Base-by-base conservation (phyloP, 2,329 filamentous ascomycete species). In the Canariomyces notabilis region DNA sequence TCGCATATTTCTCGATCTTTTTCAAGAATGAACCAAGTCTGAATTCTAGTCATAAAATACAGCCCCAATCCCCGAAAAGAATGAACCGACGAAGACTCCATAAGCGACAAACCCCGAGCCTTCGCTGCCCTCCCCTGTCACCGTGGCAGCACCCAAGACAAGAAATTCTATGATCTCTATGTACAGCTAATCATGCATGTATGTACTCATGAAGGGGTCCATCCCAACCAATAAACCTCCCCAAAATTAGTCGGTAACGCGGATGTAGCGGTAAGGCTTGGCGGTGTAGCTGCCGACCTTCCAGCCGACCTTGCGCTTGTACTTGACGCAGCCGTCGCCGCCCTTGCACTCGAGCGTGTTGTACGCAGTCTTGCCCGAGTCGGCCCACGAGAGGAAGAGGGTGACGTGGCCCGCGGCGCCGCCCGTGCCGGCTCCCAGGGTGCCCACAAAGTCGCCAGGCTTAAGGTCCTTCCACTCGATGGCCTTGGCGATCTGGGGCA, bases 371-470 rank as follows among this genome's bases (percentile, higher is more conserved):
- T 23, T 46, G 34, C 44, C 26, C 2, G 26, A 29, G 26, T 49
- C 42, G 15, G 39, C 46, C 49, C 49, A 51, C 18, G 42, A 46
- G 12, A 43, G 38, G 39, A 51, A 51, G 0, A 51, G 39, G 2
- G 33, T 37, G 20, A 51, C 49, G 14, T 51, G 49, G 14, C 49
- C 49, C 5, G 20, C 45, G 11, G 42, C 46, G 11, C 49, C 49
- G 15, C 38, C 49, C 5, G 49, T 51, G 19, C 49, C 49, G 5
- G 35, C 31, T n/a, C 49, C 49, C 2, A 51, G 46, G 11, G 49
- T 51, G 35, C 49, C 49, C 18, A 51, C 46, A 16, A 49, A 46
- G 36, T 51, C 46, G n/a, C 49, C 49, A 4, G 42, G 37, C 46
- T 46, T 49, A 14, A 51, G 42, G 14, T 46, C 45, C 1, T 12